These are phyloP conservation scores for Malassezia pachydermatis DNA, from an alignment of 1,284 basidiomycete genomes.

Conservation along the genomic window DNA sequence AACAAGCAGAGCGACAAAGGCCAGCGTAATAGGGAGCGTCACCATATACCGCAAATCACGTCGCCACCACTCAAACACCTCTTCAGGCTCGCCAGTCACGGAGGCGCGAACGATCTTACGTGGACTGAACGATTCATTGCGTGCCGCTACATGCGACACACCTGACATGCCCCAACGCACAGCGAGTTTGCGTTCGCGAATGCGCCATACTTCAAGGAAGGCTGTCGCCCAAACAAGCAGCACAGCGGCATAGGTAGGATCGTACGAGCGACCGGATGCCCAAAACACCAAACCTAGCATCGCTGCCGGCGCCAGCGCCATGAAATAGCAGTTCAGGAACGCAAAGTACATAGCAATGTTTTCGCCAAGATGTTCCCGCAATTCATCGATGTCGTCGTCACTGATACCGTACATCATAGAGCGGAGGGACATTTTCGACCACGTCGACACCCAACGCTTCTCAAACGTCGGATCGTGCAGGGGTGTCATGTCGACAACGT, in stretches of 20 bases:
- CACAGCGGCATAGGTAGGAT: conserved; percentile 31
- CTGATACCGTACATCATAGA: conserved; percentile 26
- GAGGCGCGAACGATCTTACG: conserved; percentile 23
- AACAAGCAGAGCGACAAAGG: conserved; percentile 64
- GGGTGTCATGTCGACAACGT: conserved; percentile 39
- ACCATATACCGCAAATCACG: conserved; percentile 60
- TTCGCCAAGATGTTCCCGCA: conserved; percentile 44
- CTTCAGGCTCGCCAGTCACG: conserved; percentile 36
- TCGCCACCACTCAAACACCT: conserved; percentile 47
- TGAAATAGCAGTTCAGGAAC: conserved; percentile 43
- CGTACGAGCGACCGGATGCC: conserved; percentile 25
- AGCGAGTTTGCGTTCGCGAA: conserved; percentile 40
- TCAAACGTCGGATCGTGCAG: conserved; percentile 42
- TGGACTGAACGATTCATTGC: conserved; percentile 33
- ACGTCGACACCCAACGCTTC: conserved; percentile 33
- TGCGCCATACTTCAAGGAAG: conserved; percentile 41
- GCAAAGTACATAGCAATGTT: conserved; percentile 46
- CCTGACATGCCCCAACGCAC: conserved; percentile 45
- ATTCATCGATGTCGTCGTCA: conserved; percentile 33
- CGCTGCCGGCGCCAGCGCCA: conserved; percentile 31
- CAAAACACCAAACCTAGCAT: conserved; percentile 32
- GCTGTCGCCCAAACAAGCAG: conserved; percentile 37
- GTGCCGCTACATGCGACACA: conserved; percentile 22
- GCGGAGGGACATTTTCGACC: conserved; percentile 25
- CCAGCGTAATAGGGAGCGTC: conserved; percentile 65